Conservation (phyloP, 768 basidiomycete species). For the Hemileccinum impolitum region DNA sequence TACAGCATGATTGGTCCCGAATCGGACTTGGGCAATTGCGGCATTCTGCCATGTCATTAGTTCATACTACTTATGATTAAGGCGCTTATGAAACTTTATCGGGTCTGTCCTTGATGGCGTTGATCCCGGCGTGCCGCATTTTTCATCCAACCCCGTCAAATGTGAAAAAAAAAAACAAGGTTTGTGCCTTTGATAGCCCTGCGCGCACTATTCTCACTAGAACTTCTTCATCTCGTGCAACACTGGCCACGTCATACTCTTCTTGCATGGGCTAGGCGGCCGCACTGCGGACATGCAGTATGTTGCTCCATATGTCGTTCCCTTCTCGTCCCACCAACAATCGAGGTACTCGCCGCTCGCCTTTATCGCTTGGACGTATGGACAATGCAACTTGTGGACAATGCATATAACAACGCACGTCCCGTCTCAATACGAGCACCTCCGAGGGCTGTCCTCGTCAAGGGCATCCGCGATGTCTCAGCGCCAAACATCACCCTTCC, state of each 20-base stretch:
- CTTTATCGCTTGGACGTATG: neutral
- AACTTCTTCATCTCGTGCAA: slow-evolving; percentile 20
- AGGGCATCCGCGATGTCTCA: slow-evolving; percentile 9
- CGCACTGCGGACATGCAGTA: slow-evolving; percentile 24
- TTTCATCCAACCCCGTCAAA: slow-evolving; percentile 16
- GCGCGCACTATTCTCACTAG: slow-evolving; percentile 13
- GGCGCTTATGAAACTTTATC: slow-evolving; percentile 30
- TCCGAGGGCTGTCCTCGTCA: neutral
- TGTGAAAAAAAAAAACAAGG: slow-evolving; percentile 19
- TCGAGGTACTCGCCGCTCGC: neutral
- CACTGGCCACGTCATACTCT: slow-evolving; percentile 17
- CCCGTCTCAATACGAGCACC: slow-evolving; percentile 9
- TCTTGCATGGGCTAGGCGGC: slow-evolving; percentile 13
- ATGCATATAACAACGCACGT: neutral
- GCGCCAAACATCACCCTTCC: slow-evolving; percentile 2
- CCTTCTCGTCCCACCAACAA: slow-evolving; percentile 1
- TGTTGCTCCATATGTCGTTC: slow-evolving; percentile 1
- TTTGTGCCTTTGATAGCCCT: slow-evolving; percentile 23
- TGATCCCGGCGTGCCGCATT: slow-evolving; percentile 24
- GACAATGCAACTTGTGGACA: too few species aligned
- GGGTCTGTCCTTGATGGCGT: slow-evolving; percentile 22
- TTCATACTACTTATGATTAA: slow-evolving; percentile 24
- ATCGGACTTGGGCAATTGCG: slow-evolving; percentile 8
- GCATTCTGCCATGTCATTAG: slow-evolving; percentile 16
- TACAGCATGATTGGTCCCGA: slow-evolving; percentile 20